Evolutionary conservation across 371 early-diverging fungal species (phyloP).

Genomic region (Rhizopus microsporus): DNA sequence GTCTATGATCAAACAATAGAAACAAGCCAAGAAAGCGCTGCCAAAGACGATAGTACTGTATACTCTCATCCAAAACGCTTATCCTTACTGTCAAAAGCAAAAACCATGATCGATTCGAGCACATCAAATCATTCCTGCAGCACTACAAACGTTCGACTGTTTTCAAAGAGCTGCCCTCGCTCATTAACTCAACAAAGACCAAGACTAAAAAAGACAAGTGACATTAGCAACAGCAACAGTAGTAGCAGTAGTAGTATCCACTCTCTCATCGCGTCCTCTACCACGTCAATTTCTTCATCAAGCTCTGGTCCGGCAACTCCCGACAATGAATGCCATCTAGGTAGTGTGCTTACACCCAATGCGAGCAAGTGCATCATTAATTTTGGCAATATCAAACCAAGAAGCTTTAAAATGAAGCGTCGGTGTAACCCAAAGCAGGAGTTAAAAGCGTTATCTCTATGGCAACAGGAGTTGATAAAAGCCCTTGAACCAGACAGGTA

Average conservation of each 20-base stretch:
- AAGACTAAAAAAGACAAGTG: constrained; percentile 93
- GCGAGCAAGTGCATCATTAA: constrained; percentile 14
- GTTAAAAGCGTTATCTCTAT: constrained; percentile 27
- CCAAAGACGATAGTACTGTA: no score
- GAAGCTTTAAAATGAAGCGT: constrained; percentile 18
- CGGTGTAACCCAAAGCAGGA: constrained; percentile 24
- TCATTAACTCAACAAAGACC: constrained; percentile 56
- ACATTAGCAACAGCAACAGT: constrained; percentile 91
- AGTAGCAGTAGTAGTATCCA: neutral
- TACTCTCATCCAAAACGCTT: no score
- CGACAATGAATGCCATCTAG: neutral
- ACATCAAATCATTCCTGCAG: no score
- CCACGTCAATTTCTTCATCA: neutral
- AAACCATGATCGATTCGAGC: no score
- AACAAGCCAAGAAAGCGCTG: no score
- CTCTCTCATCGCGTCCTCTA: constrained; percentile 7
- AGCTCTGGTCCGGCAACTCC: neutral
- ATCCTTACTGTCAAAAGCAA: no score
- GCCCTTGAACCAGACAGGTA: neutral
- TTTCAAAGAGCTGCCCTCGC: no score
- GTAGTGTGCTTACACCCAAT: constrained; percentile 11
- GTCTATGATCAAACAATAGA: neutral
- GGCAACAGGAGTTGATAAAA: constrained; percentile 23
- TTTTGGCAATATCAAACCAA: constrained; percentile 21
- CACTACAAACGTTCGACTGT: no score